Evolutionary conservation across 2,329 filamentous ascomycete species (phyloP).

Genomic region (Xylaria sp.): DNA sequence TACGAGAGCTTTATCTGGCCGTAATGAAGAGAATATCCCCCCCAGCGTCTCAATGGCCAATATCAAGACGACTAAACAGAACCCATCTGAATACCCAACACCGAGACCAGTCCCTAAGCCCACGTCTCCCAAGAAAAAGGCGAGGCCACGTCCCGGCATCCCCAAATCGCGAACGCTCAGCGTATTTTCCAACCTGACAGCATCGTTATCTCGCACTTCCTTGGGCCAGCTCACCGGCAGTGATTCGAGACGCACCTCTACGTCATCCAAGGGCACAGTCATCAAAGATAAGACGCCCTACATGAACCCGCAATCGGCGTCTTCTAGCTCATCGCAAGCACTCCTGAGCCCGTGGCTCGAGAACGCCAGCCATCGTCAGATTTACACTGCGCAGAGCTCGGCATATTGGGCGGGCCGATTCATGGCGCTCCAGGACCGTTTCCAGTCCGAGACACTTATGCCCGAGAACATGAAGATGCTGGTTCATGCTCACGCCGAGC

Average conservation of each 20-base stretch:
- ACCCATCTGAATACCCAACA: conserved; percentile 31
- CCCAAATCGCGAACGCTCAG: conserved; percentile 59
- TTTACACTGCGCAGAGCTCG: conserved; percentile 57
- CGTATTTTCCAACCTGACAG: conserved; percentile 57
- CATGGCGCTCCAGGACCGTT: conserved; percentile 64
- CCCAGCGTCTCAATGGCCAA: conserved; percentile 28
- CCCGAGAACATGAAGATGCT: conserved; percentile 42
- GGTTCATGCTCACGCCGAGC: conserved; percentile 39
- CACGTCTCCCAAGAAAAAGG: conserved; percentile 24
- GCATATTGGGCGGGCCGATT: conserved; percentile 73
- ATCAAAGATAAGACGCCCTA: conserved; percentile 14
- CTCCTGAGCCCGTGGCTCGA: conserved; percentile 1
- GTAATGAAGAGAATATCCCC: conserved; percentile 44
- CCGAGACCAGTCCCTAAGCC: conserved; percentile 18
- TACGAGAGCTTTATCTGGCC: conserved; percentile 15
- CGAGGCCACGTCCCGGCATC: conserved; percentile 42
- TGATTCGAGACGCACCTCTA: conserved; percentile 58
- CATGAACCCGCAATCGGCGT: conserved; percentile 13
- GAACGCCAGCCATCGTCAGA: conserved; percentile 41
- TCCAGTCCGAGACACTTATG: conserved; percentile 55
- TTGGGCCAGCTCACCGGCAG: conserved; percentile 49
- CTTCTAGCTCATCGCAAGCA: conserved; percentile 29
- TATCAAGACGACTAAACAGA: conserved; percentile 32
- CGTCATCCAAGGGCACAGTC: conserved; percentile 34
- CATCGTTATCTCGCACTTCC: conserved; percentile 54